These are phyloP conservation scores for Solidago caesia DNA, from an alignment of 129 eudicot species.

Conservation along the genomic window DNA sequence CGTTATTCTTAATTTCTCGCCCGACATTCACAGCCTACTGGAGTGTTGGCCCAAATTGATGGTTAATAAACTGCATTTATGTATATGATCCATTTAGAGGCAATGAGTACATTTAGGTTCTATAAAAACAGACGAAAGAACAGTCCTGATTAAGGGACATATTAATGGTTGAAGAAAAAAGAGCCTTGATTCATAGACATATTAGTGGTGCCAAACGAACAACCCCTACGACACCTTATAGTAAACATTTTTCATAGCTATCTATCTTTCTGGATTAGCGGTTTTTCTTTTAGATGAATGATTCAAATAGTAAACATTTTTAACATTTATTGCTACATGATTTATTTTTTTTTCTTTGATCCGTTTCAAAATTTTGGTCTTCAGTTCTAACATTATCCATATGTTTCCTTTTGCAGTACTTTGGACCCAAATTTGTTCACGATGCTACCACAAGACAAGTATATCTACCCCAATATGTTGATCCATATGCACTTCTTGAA, in stretches of 20 bases:
- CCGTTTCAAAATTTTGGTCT: not conserved
- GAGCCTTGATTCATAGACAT: constrained; percentile 8
- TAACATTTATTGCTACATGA: not conserved
- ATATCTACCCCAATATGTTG: constrained; percentile 64
- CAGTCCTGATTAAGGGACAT: not conserved
- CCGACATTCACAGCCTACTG: no score
- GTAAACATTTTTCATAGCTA: not conserved
- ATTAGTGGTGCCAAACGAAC: not conserved
- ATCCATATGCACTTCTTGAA: constrained; percentile 82
- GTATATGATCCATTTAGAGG: not conserved
- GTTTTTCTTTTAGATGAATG: no score
- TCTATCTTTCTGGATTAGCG: no score
- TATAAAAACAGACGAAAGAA: not conserved
- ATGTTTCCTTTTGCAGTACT: constrained; percentile 50
- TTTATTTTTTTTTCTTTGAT: not conserved
- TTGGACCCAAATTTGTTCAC: constrained; percentile 81
- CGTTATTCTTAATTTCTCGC: no score
- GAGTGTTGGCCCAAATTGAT: not conserved
- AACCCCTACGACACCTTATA: constrained; percentile 11
- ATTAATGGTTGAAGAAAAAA: constrained; percentile 9
- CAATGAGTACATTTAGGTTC: not conserved
- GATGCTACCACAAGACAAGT: constrained; percentile 48
- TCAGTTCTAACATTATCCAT: not conserved
- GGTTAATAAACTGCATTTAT: not conserved
- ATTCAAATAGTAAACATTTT: not conserved